Base-by-base conservation (phyloP, 192 early-diverging fungal species). In the Mortierella claussenii region DNA sequence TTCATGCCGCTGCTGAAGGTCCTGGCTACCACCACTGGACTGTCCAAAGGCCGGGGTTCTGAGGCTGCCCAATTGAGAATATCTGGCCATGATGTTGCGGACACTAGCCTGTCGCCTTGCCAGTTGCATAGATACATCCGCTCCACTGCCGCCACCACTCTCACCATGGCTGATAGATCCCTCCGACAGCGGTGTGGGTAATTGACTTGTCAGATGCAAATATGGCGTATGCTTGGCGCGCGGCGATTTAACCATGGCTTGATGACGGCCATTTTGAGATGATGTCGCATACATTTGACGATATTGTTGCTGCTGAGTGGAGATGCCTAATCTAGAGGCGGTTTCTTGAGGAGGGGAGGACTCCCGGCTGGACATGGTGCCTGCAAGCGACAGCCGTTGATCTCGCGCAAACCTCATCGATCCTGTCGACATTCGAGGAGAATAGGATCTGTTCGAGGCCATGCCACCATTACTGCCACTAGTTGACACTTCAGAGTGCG, bases 81-180 rank as follows among this genome's bases (percentile, higher is more conserved):
- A 67, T 20, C 65, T 31, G 12, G 63, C 51, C 64, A 66, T 55
- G 24, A 67, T 76, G 31, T 76, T 67, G 0, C 64, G 63, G 2
- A 67, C 64, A 21, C 53, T 67, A 4, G 52, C 53, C 36, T 67
- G 73, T 30, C 73, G 56, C 18, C 59, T 58, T 5, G 59, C 43
- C 9, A 65, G 10, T 7, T 51, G 36, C 8, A 30, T 26, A 4
- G 64, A 33, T 1, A 32, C 44, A 24, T 55, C 54, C 3, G 47
- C 20, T 24, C 24, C 52, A 21, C 23, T 20, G 18, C 17, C 32
- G 23, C 45, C 55, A 3, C n/a, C n/a, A n/a, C n/a, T n/a, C n/a
- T n/a, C n/a, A n/a, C n/a, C n/a, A n/a, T n/a, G n/a, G n/a, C n/a
- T n/a, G n/a, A n/a, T n/a, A n/a, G n/a, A n/a, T n/a, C n/a, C n/a